phyloP scores from a whole-genome alignment of 2,329 filamentous ascomycete genomes.

The Cladosporium sp. region DNA sequence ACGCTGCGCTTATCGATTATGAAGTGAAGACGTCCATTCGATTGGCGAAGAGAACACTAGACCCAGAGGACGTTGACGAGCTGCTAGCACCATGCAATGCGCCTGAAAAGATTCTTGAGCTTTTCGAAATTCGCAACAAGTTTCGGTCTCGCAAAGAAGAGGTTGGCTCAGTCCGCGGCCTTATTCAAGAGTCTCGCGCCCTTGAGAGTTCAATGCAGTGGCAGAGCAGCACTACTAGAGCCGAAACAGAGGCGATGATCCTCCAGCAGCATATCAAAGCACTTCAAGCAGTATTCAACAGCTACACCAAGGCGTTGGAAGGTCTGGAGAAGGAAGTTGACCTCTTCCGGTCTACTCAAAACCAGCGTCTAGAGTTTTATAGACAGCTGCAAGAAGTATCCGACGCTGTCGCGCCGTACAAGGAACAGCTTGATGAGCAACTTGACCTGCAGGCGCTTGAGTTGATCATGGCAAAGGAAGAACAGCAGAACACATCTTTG shows the following conservation, averaged over 20 bases:
- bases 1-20: conserved; percentile 67
- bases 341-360: conserved; percentile 71
- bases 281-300: conserved; percentile 47
- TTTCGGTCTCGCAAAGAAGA: conserved; percentile 46
- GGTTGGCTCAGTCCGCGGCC: conserved; percentile 61
- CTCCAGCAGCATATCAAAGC: conserved; percentile 57
- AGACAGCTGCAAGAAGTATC: conserved; percentile 86
- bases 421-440: conserved; percentile 54
- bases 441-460: conserved; percentile 47
- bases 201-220: conserved; percentile 55
- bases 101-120: conserved; percentile 54
- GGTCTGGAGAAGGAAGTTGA: conserved; percentile 65
- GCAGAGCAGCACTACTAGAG: conserved; percentile 50
- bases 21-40: conserved; percentile 52
- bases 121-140: conserved; percentile 41
- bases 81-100: conserved; percentile 59
- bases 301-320: conserved; percentile 47
- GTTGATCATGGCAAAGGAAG: conserved; percentile 41
- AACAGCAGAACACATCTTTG: conserved; percentile 51
- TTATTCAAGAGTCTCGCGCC: conserved; percentile 63
- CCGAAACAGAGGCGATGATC: conserved; percentile 58
- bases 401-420: conserved; percentile 72
- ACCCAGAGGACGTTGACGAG: conserved; percentile 54
- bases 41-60: conserved; percentile 20
- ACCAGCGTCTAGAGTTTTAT: conserved; percentile 82